Percentiles rank a stretch among this genome's conserved stretches.
Conservation (phyloP, 2,329 filamentous ascomycete species). For the Alternaria alternata region DNA sequence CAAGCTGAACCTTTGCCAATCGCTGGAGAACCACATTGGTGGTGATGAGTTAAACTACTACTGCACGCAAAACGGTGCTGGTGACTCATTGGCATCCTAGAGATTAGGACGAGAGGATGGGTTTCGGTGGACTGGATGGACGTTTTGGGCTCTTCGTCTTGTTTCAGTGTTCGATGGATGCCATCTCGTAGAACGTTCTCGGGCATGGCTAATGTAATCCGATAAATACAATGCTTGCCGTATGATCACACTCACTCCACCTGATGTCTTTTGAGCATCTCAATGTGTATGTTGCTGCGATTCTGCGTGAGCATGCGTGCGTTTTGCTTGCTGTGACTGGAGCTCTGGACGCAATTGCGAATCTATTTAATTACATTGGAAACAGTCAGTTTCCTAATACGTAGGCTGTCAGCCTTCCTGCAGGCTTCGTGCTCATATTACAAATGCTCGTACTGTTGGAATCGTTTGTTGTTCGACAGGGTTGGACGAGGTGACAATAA, state of each 20-base stretch:
- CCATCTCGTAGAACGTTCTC: background rate
- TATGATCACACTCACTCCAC: background rate
- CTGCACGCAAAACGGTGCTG: conserved; percentile 33
- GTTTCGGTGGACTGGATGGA: background rate
- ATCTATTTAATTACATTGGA: background rate
- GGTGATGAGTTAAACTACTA: conserved; percentile 41
- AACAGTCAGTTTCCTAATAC: background rate
- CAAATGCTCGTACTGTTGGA: background rate
- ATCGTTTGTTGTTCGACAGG: accelerated
- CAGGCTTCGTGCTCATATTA: background rate
- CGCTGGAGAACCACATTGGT: conserved; percentile 35
- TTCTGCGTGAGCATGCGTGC: too few relatives aligned
- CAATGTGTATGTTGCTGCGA: too few relatives aligned
- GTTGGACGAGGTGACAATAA: background rate
- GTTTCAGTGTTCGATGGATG: background rate
- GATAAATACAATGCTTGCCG: background rate
- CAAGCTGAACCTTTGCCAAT: conserved; percentile 34
- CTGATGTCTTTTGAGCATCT: background rate
- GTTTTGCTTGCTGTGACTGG: too few relatives aligned
- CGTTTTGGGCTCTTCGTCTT: background rate
- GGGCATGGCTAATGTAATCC: background rate
- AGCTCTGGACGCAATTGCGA: background rate
- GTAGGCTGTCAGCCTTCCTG: background rate
- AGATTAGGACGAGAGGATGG: background rate
- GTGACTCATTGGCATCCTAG: conserved; percentile 18